Evolutionary conservation across 2,329 filamentous ascomycete genomes (phyloP).

Genomic region (Epicoccum nigrum): DNA sequence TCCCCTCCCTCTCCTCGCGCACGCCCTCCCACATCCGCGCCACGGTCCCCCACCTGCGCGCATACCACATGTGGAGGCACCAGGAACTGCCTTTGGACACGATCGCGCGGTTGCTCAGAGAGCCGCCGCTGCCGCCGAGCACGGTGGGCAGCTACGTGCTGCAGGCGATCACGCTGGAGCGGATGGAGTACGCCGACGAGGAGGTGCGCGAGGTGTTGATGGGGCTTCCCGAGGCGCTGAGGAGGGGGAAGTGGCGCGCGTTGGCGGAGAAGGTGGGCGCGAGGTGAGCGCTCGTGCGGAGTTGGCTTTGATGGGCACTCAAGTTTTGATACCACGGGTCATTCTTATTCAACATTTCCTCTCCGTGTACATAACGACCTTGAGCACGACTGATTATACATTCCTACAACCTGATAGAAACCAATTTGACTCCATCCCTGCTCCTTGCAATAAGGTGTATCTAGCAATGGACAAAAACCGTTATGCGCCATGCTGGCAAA

Average conservation of each 20-base stretch:
- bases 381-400: too few relatives aligned
- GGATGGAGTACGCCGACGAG: constrained; percentile 32
- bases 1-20: constrained; percentile 30
- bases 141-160: constrained; percentile 42
- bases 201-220: constrained; percentile 30
- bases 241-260: constrained; percentile 33
- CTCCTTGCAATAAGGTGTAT: neutral
- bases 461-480: neutral
- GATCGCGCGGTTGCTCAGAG: constrained; percentile 32
- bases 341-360: neutral
- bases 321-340: neutral
- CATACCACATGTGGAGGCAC: constrained; percentile 44
- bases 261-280: constrained; percentile 33
- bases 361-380: neutral
- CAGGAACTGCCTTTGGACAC: constrained; percentile 32
- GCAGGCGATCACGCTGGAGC: constrained; percentile 38
- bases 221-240: constrained; percentile 29
- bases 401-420: too few relatives aligned
- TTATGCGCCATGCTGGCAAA: neutral
- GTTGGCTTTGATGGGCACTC: too few relatives aligned
- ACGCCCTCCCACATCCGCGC: constrained; percentile 36
- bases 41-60: constrained; percentile 39
- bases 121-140: constrained; percentile 37
- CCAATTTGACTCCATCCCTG: too few relatives aligned
- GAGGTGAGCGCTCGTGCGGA: neutral